Evolutionary conservation across 352 stramenopile genomes (phyloP).

Genomic region (Phytophthora ohioensis): DNA sequence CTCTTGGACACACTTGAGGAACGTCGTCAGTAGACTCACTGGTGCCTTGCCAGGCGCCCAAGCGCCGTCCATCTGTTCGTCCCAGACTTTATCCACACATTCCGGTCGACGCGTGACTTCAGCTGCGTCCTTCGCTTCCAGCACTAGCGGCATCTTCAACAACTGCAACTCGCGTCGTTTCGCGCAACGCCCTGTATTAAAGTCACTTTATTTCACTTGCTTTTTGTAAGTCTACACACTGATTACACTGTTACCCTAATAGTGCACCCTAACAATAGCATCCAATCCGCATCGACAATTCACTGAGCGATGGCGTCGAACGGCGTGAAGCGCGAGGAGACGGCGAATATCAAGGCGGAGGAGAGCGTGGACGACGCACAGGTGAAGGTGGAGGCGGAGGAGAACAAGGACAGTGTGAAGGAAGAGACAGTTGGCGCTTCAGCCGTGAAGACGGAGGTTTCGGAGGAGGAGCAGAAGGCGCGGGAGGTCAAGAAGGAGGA

Average conservation of each 20-base stretch:
- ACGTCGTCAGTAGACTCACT: conserved; percentile 61
- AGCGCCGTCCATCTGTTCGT: conserved; percentile 66
- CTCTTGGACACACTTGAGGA: conserved; percentile 68
- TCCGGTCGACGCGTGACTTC: conserved; percentile 47
- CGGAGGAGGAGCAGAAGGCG: conserved; percentile 10
- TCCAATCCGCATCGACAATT: conserved; percentile 23
- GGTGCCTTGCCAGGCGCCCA: conserved; percentile 72
- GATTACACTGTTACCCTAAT: neutral
- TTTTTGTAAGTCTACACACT: neutral
- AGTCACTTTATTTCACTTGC: neutral
- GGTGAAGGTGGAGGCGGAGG: conserved; percentile 30
- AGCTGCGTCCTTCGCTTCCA: conserved; percentile 22
- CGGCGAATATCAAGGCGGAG: conserved; percentile 24
- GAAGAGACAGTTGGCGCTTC: conserved; percentile 9
- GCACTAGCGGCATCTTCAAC: conserved; percentile 29
- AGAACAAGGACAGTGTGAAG: conserved; percentile 40
- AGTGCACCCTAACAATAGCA: conserved; percentile 9
- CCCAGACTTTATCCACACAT: conserved; percentile 64
- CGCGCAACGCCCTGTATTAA: conserved; percentile 20
- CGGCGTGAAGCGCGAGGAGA: conserved; percentile 34
- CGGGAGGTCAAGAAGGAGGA: conserved; percentile 29
- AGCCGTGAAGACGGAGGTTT: conserved; percentile 25
- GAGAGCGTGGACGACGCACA: conserved; percentile 19
- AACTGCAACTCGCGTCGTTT: conserved; percentile 34
- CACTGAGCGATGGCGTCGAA: conserved; percentile 32